Evolutionary conservation across 495 filamentous ascomycete species (phyloP), one percentile per base, ranked within the genome.

Genomic region (Penicillium dipodomyicola): DNA sequence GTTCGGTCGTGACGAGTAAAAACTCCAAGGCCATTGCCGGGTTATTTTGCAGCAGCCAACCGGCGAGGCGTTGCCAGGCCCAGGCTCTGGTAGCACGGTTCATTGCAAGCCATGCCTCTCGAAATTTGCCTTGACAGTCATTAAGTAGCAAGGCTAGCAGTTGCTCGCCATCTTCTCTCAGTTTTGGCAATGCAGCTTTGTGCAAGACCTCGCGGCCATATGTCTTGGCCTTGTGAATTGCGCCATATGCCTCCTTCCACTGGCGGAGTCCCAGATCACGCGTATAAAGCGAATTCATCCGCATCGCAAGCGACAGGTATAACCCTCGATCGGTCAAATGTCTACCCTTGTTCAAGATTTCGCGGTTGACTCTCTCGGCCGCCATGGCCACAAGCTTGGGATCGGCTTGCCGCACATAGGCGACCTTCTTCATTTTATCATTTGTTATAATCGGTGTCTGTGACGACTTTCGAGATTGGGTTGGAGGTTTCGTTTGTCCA

Each of bases 1-100:
- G 62, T 42, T 81, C 65, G 9, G 77, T 81, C 15, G 77, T 80
- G 15, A 68, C 65, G 39, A 74, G 57, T 6, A 89, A 62, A 48
- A 87, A 77, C 12, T 72, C 65, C 27, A 79, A 64, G 3, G 79
- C 65, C 30, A 64, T 57, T 19, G 69, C 58, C 1, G 78, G 79
- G 27, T 68, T 67, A 47, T 76, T 71, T n/a, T 73, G 61, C 25
- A 89, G 59, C 25, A 82, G 65, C 63, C 75, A 77, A 17, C 82
- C 67, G 50, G 87, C 81, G 23, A 84, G 54, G 3, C 72, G 60
- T 32, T 72, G 71, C 86, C 85, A 89, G 35, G 64, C 54, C 22
- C 11, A 39, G 32, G 67, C 57, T 37, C 77, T 80, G 15, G 39
- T 58, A 2, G 48, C 11, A 17, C 52, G 60, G 12, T 62, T 23